Evolutionary conservation across 805 yeast genomes (phyloP), one percentile per base, ranked within the genome.

Genomic region (Kluyveromyces siamensis): DNA sequence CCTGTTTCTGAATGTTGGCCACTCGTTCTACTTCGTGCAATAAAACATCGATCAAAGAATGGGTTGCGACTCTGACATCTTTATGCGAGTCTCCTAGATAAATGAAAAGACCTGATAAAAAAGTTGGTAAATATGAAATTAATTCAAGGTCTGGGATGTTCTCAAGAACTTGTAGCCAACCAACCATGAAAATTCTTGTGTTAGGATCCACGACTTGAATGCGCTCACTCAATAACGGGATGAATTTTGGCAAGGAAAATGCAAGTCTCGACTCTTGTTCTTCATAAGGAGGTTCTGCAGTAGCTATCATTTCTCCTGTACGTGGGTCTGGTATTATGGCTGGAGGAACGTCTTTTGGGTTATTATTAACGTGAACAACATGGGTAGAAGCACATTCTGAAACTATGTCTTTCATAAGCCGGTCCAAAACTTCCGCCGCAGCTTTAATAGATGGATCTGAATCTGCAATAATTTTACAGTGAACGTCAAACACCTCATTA

Each of bases 301-400:
- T 74, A 63, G 83, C 85, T 38, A 77, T 60, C 6, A 82, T 79
- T 46, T 76, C 76, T 1, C 86, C 84, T 55, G 77, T 69, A 25
- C 48, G 47, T 4, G 76, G 72, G 58, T 79, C 81, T 5, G 81
- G 71, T 19, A 75, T 68, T 19, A 72, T 71, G 0, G 73, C 57
- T 8, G 70, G 70, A 2, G 72, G 69, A 8, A 71, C 63, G 44
- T 71, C 77, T 18, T 66, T 66, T 6, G 72, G 74, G 63, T 60
- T 70, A 60, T 61, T 74, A 55, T 80, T 81, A 38, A 88, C 76
- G 1, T 85, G 76, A 17, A 91, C 84, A 2, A 88, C 82, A 65
- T 88, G 91, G 16, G 84, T 84, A 1, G 96, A 82, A 0, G 97
- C 95, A 60, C 90, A 87, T 53, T 95, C 98, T 44, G 95, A 85